Evolutionary conservation across 2,329 filamentous ascomycete species (phyloP).

Genomic region (Tolypocladium sp.): DNA sequence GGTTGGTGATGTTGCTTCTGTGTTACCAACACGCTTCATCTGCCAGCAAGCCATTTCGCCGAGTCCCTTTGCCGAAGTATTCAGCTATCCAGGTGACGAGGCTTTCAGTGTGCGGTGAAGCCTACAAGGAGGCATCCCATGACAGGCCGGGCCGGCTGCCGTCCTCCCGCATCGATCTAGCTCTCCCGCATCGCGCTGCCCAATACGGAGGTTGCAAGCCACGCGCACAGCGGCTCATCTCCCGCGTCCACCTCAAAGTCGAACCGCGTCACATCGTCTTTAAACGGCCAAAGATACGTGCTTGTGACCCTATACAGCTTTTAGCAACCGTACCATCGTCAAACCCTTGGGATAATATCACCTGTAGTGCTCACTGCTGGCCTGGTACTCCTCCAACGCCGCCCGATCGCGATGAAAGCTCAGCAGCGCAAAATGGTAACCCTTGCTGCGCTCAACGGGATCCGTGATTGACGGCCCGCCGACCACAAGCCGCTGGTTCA

Average conservation of each 20-base stretch:
- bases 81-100: not conserved
- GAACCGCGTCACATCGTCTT: slow-evolving; percentile 42
- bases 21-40: not conserved
- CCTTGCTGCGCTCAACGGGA: slow-evolving; percentile 42
- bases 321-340: not conserved
- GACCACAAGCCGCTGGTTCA: slow-evolving; percentile 37
- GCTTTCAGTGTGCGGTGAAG: too few species aligned
- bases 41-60: not conserved
- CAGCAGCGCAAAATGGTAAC: slow-evolving; percentile 39
- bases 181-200: not conserved
- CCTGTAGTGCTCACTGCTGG: slow-evolving; percentile 41
- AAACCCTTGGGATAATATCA: slow-evolving; percentile 10
- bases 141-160: not conserved
- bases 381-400: slow-evolving; percentile 41
- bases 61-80: not conserved
- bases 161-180: not conserved
- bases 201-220: not conserved
- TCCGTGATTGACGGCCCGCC: slow-evolving; percentile 43
- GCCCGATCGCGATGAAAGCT: slow-evolving; percentile 38
- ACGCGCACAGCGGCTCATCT: slow-evolving; percentile 18
- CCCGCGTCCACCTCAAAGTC: slow-evolving; percentile 41
- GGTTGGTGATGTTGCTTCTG: too few species aligned
- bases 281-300: slow-evolving; percentile 41
- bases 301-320: slow-evolving; percentile 34
- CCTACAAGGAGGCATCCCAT: not conserved